Base-by-base conservation (phyloP, 2,329 filamentous ascomycete genomes). In the Fusarium robinianum region DNA sequence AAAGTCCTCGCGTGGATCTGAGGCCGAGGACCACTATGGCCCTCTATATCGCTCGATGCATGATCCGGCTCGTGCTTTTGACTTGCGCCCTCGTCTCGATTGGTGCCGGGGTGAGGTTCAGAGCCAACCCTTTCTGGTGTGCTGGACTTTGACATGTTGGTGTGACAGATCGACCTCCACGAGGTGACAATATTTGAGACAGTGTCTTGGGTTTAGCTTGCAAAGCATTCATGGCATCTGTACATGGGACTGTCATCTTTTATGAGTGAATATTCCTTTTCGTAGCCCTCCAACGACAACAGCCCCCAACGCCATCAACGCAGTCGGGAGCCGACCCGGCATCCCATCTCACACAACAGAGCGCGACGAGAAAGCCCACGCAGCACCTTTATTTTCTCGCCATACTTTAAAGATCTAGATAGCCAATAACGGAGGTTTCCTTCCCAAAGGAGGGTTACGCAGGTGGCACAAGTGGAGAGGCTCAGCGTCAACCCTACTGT, bases 281-380 rank as follows among this genome's bases (percentile, higher is more conserved):
- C 22, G 15, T 12, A 14, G 6, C 8, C 6, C 14, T 15, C 12
- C 12, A 4, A 15, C 31, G 14, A 4, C 12, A 5, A 11, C 8
- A 10, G 33, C 22, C 26, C 3, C 22, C 6, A 24, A 12, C 14
- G 14, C 17, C 32, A 35, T 14, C 21, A n/a, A 18, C 8, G 21
- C 16, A 25, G 33, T 49, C 47, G 47, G 47, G 33, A 47, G 33
- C 47, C 47, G 47, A 51, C 12, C 39, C 47, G 47, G 47, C 47
- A 18, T 39, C 39, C 41, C 39, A 15, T 8, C 11, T 12, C 17
- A 14, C 31, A 27, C 38, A 21, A 39, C 16, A 33, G 16, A 24
- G 19, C 25, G 23, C 30, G 25, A 45, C 35, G 11, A 4, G 12
- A 9, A 6, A n/a, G 7, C 14, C 12, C 9, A n/a, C n/a, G n/a